These are phyloP conservation scores for Cladosporium phlei DNA, from an alignment of 2,329 filamentous ascomycete species.

Conservation along the genomic window DNA sequence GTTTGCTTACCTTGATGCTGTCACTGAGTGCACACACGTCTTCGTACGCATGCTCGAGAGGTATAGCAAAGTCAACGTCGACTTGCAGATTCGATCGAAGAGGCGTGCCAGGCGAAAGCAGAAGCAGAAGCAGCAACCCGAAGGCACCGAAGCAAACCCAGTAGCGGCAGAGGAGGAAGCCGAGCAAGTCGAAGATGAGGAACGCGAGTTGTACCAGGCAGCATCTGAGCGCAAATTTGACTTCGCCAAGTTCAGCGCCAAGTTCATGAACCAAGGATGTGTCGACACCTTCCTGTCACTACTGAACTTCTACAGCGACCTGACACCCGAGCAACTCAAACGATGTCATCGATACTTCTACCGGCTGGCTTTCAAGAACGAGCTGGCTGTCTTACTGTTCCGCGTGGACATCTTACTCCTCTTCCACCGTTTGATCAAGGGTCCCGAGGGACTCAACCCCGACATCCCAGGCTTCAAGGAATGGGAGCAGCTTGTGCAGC, in stretches of 20 bases:
- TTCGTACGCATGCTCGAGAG: slow-evolving; percentile 87
- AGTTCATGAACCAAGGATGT: slow-evolving; percentile 77
- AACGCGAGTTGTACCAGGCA: slow-evolving; percentile 63
- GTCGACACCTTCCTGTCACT: slow-evolving; percentile 86
- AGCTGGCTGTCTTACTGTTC: slow-evolving; percentile 82
- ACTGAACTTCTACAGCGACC: slow-evolving; percentile 72
- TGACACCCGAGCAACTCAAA: slow-evolving; percentile 77
- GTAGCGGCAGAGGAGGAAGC: slow-evolving; percentile 47
- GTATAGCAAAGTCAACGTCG: slow-evolving; percentile 90
- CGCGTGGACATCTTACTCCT: slow-evolving; percentile 85
- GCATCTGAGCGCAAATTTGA: slow-evolving; percentile 88
- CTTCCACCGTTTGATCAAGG: slow-evolving; percentile 88
- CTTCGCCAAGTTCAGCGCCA: slow-evolving; percentile 74
- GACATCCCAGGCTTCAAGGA: slow-evolving; percentile 67
- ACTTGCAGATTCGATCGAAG: slow-evolving; percentile 85
- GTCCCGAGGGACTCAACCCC: slow-evolving; percentile 69
- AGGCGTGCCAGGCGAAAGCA: slow-evolving; percentile 69
- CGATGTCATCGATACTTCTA: slow-evolving; percentile 92
- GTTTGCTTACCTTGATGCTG: slow-evolving; percentile 87
- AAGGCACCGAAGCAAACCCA: slow-evolving; percentile 26
- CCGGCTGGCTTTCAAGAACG: slow-evolving; percentile 88
- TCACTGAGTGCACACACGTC: slow-evolving; percentile 84
- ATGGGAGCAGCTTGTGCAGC: slow-evolving; percentile 84
- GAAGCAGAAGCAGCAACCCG: slow-evolving; percentile 51
- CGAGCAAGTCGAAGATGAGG: slow-evolving; percentile 62